These are phyloP conservation scores for Cucurbita pepo DNA, from an alignment of 306 rosid genomes.

Conservation along the genomic window DNA sequence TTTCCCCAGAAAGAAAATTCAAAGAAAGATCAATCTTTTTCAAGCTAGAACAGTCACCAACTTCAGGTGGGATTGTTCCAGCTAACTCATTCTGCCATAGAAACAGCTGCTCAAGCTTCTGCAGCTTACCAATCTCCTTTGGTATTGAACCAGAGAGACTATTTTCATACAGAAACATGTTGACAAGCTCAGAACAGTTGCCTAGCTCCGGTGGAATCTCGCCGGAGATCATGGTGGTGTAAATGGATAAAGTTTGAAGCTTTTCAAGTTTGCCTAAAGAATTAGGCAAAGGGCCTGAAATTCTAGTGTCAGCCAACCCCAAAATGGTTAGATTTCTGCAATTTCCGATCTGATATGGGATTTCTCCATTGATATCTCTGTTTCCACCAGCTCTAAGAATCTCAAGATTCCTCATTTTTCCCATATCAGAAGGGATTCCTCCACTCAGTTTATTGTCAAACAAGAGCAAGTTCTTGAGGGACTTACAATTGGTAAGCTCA, in stretches of 20 bases:
- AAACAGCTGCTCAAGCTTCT: conserved; percentile 61
- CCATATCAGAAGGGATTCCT: conserved; percentile 29
- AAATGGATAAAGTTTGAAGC: conserved; percentile 68
- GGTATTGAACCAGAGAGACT: conserved; percentile 78
- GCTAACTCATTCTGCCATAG: conserved; percentile 70
- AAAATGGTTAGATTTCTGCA: conserved; percentile 60
- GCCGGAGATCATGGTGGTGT: conserved; percentile 82
- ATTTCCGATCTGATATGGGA: conserved; percentile 62
- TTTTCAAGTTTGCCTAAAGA: conserved; percentile 54
- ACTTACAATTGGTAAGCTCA: conserved; percentile 36
- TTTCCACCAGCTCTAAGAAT: conserved; percentile 76
- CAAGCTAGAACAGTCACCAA: conserved; percentile 71
- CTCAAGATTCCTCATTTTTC: conserved; percentile 42
- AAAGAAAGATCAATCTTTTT: conserved; percentile 68
- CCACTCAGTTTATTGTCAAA: conserved; percentile 58
- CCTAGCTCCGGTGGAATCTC: conserved; percentile 83
- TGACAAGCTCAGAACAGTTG: conserved; percentile 73
- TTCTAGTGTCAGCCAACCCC: conserved; percentile 63
- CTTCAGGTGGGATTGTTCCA: conserved; percentile 67
- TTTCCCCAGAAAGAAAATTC: conserved; percentile 67
- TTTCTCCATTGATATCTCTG: conserved; percentile 45
- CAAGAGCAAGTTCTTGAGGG: conserved; percentile 30
- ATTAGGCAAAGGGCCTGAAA: conserved; percentile 61
- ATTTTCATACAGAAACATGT: conserved; percentile 70
- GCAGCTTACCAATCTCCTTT: conserved; percentile 53